Evolutionary conservation across 78 protist genomes (phyloP).

Genomic region (Capsaspora owczarzaki): DNA sequence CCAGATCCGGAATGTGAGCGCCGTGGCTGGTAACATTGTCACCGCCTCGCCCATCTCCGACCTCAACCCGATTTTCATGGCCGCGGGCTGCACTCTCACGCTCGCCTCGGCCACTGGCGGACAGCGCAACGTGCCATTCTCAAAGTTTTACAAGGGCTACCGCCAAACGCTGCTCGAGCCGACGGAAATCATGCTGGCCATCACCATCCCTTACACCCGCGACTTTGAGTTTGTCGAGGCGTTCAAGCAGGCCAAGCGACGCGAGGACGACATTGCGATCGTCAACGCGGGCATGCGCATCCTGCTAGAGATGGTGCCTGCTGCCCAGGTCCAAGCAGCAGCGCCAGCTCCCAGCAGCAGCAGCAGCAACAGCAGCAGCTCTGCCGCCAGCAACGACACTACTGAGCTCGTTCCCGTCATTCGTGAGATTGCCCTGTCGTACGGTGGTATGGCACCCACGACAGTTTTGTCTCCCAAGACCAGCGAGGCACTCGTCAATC

Average conservation of each 20-base stretch:
- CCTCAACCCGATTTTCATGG: conserved; percentile 67
- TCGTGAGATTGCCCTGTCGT: conserved; percentile 15
- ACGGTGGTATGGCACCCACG: conserved; percentile 52
- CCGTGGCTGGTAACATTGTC: conserved; percentile 72
- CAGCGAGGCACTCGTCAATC: background rate
- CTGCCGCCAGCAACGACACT: too few relatives aligned
- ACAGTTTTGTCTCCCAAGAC: conserved; percentile 12
- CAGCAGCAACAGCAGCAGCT: too few relatives aligned
- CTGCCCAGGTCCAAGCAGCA: too few relatives aligned
- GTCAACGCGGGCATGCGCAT: conserved; percentile 66
- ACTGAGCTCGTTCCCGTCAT: background rate
- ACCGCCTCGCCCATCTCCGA: conserved; percentile 84
- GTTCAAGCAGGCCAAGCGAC: conserved; percentile 67
- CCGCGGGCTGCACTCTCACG: conserved; percentile 23
- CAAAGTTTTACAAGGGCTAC: conserved; percentile 34
- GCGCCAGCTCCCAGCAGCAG: too few relatives aligned
- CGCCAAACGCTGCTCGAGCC: conserved; percentile 45
- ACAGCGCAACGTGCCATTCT: background rate
- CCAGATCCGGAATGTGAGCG: conserved; percentile 80
- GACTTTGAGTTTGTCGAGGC: conserved; percentile 45
- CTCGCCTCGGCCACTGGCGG: background rate
- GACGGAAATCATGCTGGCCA: conserved; percentile 40
- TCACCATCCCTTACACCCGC: conserved; percentile 36
- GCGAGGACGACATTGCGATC: conserved; percentile 87
- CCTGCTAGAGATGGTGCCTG: background rate